A percentile compares a stretch with the other conserved stretches of the same genome.
phyloP scores from a whole-genome alignment of 108 stramenopile genomes.

The Asterionellopsis glacialis region DNA sequence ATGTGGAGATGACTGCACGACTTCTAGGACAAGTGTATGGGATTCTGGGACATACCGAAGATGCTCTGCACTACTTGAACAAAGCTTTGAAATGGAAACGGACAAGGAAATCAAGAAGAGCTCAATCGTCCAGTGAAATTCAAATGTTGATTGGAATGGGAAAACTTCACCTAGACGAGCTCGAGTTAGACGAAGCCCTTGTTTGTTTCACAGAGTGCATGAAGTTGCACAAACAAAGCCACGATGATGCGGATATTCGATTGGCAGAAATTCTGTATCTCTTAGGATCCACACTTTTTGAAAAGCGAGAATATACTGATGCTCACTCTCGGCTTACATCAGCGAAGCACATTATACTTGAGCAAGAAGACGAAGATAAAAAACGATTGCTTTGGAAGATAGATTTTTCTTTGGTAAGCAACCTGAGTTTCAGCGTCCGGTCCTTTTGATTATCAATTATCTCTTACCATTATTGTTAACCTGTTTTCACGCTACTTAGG shows the following conservation, averaged over 20 bases:
- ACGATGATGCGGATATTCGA: constrained; percentile 12
- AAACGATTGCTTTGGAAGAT: not conserved
- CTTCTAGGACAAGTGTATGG: constrained; percentile 22
- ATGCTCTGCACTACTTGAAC: constrained; percentile 31
- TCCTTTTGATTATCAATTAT: no score
- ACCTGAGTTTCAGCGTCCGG: no score
- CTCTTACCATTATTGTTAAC: no score
- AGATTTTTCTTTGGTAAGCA: no score
- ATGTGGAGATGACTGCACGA: constrained; percentile 24
- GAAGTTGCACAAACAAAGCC: constrained; percentile 21
- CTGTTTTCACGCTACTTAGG: not conserved
- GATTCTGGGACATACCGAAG: constrained; percentile 4
- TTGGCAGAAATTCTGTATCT: constrained; percentile 42
- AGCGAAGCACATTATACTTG: not conserved
- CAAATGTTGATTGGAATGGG: constrained; percentile 38
- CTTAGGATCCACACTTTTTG: constrained; percentile 34
- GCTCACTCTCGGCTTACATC: not conserved
- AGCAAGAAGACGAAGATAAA: not conserved
- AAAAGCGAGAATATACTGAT: constrained; percentile 28
- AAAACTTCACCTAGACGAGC: constrained; percentile 34
- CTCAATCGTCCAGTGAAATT: constrained; percentile 19
- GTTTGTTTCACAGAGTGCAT: constrained; percentile 26
- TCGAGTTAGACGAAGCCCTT: constrained; percentile 31
- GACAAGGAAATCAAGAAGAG: constrained; percentile 16
- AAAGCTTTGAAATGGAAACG: constrained; percentile 27